A percentile compares a stretch with the other conserved stretches of the same genome.
Conservation (phyloP, 129 eudicot genomes). For the Centella asiatica region DNA sequence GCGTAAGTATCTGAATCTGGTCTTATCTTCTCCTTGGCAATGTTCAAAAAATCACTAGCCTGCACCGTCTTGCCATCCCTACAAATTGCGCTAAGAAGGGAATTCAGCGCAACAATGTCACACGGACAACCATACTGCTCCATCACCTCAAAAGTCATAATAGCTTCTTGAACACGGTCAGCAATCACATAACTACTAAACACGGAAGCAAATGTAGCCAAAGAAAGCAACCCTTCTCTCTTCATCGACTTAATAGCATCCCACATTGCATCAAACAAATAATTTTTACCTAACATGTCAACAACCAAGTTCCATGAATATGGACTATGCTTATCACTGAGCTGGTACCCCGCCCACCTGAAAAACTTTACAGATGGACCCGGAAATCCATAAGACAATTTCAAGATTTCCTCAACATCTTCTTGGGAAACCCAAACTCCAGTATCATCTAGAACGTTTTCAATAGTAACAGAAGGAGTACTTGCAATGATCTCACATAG, state of each 20-base stretch:
- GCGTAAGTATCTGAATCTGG: constrained; percentile 64
- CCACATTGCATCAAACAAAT: constrained; percentile 83
- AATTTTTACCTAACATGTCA: constrained; percentile 71
- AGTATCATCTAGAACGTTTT: constrained; percentile 46
- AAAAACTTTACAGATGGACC: constrained; percentile 65
- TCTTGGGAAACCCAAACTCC: constrained; percentile 41
- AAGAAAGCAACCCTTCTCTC: constrained; percentile 46
- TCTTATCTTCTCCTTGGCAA: constrained; percentile 34
- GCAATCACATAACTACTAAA: constrained; percentile 65
- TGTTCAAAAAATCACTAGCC: constrained; percentile 40
- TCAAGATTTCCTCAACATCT: constrained; percentile 65
- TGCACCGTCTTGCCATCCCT: constrained; percentile 48
- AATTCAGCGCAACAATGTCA: constrained; percentile 65
- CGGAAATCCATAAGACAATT: constrained; percentile 50
- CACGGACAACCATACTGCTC: constrained; percentile 42
- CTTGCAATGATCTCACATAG: constrained; percentile 56
- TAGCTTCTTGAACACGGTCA: constrained; percentile 46
- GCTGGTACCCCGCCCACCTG: constrained; percentile 62
- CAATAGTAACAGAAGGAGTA: constrained; percentile 41
- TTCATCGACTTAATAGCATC: constrained; percentile 64
- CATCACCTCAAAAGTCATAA: constrained; percentile 51
- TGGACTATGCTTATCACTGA: constrained; percentile 50
- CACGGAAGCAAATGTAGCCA: constrained; percentile 71
- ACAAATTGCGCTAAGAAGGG: constrained; percentile 65
- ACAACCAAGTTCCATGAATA: constrained; percentile 73